Evolutionary conservation across 2,329 filamentous ascomycete species (phyloP).

Genomic region (Pyricularia sp.): DNA sequence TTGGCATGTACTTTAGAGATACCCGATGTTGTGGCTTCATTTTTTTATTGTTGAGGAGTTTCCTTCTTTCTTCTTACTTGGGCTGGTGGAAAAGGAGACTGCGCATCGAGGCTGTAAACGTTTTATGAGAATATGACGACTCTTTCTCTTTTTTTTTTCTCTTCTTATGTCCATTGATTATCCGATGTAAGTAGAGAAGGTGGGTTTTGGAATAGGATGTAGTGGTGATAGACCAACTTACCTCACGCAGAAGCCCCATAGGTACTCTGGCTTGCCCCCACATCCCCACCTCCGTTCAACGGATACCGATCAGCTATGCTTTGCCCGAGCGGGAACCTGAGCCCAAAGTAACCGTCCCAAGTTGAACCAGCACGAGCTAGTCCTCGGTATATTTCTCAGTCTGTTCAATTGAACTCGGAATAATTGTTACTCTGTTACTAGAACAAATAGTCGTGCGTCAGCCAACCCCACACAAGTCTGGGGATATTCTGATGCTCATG

Average conservation of each 20-base stretch:
- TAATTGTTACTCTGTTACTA: not conserved
- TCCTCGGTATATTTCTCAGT: not conserved
- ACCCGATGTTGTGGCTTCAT: not conserved
- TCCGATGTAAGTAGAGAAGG: not conserved
- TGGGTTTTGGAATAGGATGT: not conserved
- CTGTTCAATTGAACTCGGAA: no score
- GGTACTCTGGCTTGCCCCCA: no score
- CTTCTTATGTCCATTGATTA: not conserved
- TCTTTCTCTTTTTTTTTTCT: not conserved
- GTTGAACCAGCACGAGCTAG: not conserved
- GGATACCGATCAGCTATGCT: not conserved
- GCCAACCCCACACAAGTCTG: not conserved
- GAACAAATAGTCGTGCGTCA: not conserved
- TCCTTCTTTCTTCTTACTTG: no score
- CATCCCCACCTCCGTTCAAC: not conserved
- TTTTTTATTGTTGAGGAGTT: not conserved
- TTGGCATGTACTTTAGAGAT: not conserved
- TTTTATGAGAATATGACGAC: not conserved
- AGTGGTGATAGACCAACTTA: not conserved
- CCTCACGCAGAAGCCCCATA: not conserved
- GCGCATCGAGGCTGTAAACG: not conserved
- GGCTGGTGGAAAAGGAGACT: not conserved
- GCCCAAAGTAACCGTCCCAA: not conserved
- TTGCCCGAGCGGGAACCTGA: not conserved
- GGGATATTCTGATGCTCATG: not conserved